Conservation (phyloP, 1,139 yeast genomes). For the Saccharomycopsis hybrid region DNA sequence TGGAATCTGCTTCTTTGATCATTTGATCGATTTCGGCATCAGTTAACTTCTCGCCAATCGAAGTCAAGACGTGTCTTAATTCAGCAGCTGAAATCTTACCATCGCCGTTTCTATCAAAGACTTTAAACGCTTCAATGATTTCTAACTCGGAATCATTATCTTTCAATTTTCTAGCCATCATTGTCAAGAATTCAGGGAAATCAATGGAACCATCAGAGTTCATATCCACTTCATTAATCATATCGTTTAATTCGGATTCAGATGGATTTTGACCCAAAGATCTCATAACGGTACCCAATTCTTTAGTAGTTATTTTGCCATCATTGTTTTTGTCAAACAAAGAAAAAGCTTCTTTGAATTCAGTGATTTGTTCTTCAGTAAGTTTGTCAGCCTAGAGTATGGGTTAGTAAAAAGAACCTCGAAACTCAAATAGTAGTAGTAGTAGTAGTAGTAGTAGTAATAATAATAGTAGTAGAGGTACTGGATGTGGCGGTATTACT, state of each 20-base stretch:
- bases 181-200: constrained; percentile 68
- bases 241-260: constrained; percentile 90
- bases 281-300: constrained; percentile 97
- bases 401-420: background rate
- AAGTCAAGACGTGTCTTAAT: constrained; percentile 90
- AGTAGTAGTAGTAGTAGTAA: too few relatives aligned
- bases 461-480: too few relatives aligned
- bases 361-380: constrained; percentile 93
- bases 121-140: constrained; percentile 95
- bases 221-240: constrained; percentile 94
- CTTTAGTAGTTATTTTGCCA: constrained; percentile 92
- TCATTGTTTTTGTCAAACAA: constrained; percentile 94
- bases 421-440: too few relatives aligned
- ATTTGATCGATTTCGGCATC: constrained; percentile 96
- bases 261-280: constrained; percentile 96
- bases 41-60: constrained; percentile 92
- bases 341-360: constrained; percentile 95
- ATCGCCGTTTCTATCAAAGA: constrained; percentile 81
- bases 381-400: constrained; percentile 66
- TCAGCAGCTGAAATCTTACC: constrained; percentile 96
- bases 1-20: constrained; percentile 93
- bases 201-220: constrained; percentile 94
- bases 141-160: constrained; percentile 97
- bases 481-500: too few relatives aligned
- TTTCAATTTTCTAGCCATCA: constrained; percentile 88